Base-by-base conservation (phyloP, 208 protist species). In the Leishmania gerbilli region DNA sequence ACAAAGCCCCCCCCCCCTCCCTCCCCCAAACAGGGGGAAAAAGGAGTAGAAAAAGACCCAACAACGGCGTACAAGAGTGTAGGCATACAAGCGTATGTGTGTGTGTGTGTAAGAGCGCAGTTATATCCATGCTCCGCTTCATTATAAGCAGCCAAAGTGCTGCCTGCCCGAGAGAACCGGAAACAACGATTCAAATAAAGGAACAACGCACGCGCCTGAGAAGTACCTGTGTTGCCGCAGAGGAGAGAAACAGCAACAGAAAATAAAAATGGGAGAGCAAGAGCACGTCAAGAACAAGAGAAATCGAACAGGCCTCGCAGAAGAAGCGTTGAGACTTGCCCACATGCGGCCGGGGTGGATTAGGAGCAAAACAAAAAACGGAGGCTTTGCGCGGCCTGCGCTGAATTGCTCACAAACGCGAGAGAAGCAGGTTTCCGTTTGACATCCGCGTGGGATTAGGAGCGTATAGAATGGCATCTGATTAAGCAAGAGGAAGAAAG, bases 261-360 rank as follows among this genome's bases (percentile, higher is more conserved):
- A 76, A 49, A 71, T 60, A 78, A 77, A 71, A 71, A 31, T 3
- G 7, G 34, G 58, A 62, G 13, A 55, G n/a, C 71, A 31, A 31
- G 47, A 53, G 42, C 24, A 74, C 2, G 45, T 24, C 69, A 55
- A 55, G 19, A 74, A 31, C 69, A 45, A 37, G 37, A 21, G 45
- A 51, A 31, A 4, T 55, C 45, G 2, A 51, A 34, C 69, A 11
- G 34, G 45, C 21, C 40, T 17, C 51, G 55, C 24, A 55, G 42
- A 37, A 45, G 47, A 47, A n/a, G 67, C 67, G 9, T 8, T 8
- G 13, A 34, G 27, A 45, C 45, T 2, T 15, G 51, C 15, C 17
- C 17, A 55, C 51, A 55, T 21, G 51, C 51, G 21, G 13, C 51
- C 5, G 51, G 17, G 51, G 15, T 13, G 51, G 51, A 0, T 8